Percentiles rank a stretch among this genome's conserved stretches.
These are phyloP conservation scores for Fibroporia radiculosa DNA, from an alignment of 768 basidiomycete species.

Conservation along the genomic window DNA sequence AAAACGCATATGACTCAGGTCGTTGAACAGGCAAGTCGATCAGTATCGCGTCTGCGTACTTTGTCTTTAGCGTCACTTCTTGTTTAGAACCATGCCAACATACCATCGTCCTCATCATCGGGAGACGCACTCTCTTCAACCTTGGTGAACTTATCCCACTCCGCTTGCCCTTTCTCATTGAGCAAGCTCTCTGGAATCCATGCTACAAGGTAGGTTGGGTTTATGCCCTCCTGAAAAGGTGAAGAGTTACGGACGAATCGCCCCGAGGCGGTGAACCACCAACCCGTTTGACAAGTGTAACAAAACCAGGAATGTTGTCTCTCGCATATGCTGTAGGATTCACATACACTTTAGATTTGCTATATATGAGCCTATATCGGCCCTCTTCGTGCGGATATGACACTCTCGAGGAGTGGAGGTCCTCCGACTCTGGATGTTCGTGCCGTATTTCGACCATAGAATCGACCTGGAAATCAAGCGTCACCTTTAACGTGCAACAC, in stretches of 20 bases:
- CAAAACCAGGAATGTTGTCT: constrained; percentile 93
- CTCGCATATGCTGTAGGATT: constrained; percentile 87
- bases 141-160: constrained; percentile 87
- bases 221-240: constrained; percentile 53
- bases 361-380: constrained; percentile 72
- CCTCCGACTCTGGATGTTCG: constrained; percentile 5
- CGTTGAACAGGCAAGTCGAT: constrained; percentile 78
- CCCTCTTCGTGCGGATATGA: constrained; percentile 27
- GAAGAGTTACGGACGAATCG: constrained; percentile 7
- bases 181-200: constrained; percentile 91
- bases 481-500: no score
- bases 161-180: constrained; percentile 71
- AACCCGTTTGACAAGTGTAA: constrained; percentile 85
- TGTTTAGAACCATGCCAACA: constrained; percentile 17
- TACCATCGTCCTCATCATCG: constrained; percentile 72
- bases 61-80: constrained; percentile 5
- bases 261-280: constrained; percentile 20
- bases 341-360: constrained; percentile 92
- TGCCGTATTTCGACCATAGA: constrained; percentile 26
- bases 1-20: constrained; percentile 91
- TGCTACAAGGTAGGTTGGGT: constrained; percentile 73
- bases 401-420: constrained; percentile 6
- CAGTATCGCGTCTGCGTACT: constrained; percentile 61
- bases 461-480: constrained; percentile 17
- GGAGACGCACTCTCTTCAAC: constrained; percentile 59